phyloP scores from a whole-genome alignment of 768 basidiomycete species.

The Arthromyces matolae region DNA sequence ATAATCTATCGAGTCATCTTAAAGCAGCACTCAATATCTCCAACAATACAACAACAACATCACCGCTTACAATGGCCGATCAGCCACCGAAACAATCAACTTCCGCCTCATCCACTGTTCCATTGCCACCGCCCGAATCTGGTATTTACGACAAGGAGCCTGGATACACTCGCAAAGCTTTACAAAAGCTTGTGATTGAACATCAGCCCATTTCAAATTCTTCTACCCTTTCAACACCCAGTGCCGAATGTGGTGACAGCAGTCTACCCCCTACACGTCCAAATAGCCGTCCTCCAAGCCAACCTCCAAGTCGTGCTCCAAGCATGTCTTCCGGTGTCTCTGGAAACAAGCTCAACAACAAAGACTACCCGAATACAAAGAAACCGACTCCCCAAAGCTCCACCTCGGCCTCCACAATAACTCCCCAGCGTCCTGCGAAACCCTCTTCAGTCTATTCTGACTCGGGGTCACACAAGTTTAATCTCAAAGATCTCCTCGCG shows the following conservation, averaged over 20 bases:
- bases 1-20: conserved; percentile 23
- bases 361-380: conserved; percentile 17
- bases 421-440: conserved; percentile 25
- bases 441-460: conserved; percentile 48
- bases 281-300: conserved; percentile 50
- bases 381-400: conserved; percentile 20
- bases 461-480: conserved; percentile 70
- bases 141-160: conserved; percentile 47
- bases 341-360: conserved; percentile 28
- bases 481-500: conserved; percentile 74
- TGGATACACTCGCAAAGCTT: conserved; percentile 41
- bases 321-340: conserved; percentile 44
- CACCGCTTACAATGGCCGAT: conserved; percentile 3
- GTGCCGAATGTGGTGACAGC: conserved; percentile 54
- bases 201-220: conserved; percentile 28
- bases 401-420: conserved; percentile 9
- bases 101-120: conserved; percentile 24
- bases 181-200: conserved; percentile 38
- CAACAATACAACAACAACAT: conserved; percentile 17
- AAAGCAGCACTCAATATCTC: conserved; percentile 22
- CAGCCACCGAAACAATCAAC: conserved; percentile 8
- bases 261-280: conserved; percentile 56
- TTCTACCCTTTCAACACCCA: conserved; percentile 43
- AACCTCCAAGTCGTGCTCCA: conserved; percentile 47
- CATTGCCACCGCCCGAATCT: conserved; percentile 51